These are phyloP conservation scores for Nicotiana obtusifolia DNA, from an alignment of 257 asterid genomes.

Conservation along the genomic window DNA sequence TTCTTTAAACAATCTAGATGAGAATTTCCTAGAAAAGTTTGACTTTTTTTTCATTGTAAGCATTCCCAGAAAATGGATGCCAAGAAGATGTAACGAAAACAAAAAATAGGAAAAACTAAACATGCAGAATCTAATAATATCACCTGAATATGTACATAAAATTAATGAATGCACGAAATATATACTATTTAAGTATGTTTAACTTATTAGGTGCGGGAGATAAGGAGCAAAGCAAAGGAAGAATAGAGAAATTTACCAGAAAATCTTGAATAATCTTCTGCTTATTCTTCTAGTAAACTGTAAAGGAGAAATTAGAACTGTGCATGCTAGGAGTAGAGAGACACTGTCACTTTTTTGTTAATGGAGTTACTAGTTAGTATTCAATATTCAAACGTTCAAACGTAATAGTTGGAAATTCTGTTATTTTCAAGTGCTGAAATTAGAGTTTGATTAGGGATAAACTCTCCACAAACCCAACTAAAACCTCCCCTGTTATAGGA, in stretches of 20 bases:
- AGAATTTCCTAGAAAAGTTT: no score
- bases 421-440: not conserved
- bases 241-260: not conserved
- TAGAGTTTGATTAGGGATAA: not conserved
- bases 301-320: not conserved
- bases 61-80: no score
- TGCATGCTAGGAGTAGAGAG: not conserved
- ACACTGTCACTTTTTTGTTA: not conserved
- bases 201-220: not conserved
- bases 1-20: not conserved
- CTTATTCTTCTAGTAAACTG: not conserved
- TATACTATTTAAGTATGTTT: not conserved
- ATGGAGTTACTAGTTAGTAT: not conserved
- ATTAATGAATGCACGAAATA: not conserved
- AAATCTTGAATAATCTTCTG: not conserved
- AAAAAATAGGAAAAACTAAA: not conserved
- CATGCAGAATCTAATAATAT: not conserved
- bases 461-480: not conserved
- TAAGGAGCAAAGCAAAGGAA: not conserved
- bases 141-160: not conserved
- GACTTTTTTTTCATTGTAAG: no score
- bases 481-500: not conserved
- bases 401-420: not conserved
- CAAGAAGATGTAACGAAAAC: no score
- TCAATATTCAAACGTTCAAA: constrained; percentile 6